Evolutionary conservation across 2,329 filamentous ascomycete species (phyloP), one percentile per base, ranked within the genome.

Genomic region (Parascedosporium putredinis): DNA sequence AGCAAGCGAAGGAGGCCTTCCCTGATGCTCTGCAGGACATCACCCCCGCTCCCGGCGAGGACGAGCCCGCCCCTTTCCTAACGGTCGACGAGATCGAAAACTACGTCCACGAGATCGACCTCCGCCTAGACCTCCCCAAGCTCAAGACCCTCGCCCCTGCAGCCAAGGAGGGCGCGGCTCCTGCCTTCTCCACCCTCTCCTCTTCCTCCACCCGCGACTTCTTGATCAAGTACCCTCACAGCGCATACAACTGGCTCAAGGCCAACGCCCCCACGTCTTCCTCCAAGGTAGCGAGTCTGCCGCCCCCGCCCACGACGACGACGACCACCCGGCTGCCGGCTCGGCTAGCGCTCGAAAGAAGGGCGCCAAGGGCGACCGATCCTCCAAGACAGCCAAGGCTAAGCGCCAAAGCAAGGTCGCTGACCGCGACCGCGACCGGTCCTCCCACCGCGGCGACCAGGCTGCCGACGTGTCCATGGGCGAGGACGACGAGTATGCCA

Each of bases 201-300:
- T 65, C 61, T 50, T 66, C 62, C 57, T 59, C 65, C 59, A 70
- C 66, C 58, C 67, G 59, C 56, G 64, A 55, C 62, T 54, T 57
- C 61, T 51, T 68, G 42, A 63, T 72, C 38, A 70, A 73, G 57
- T 97, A 97, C 63, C 89, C 90, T 0, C 86, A 88, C 38, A 94
- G 87, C 52, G 90, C 95, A 3, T 94, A 95, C 69, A 96, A 94
- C 65, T 98, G 93, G 93, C 78, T 98, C 10, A 79, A 88, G 54
- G 83, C 88, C 61, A 77, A 95, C 65, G 83, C 88, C 86, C 89
- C 3, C 83, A 91, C 64, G 83, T 89, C 45, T 90, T 95, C 69
- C 69, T 94, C 18, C 85, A 95, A 63, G 86, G 89, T 59, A 79
- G 81, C 50, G 36, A 31, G 6, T 25, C 16, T 4, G 34, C 45